Evolutionary conservation across 208 protist species (phyloP).

Genomic region (Acanthamoeba sp.): DNA sequence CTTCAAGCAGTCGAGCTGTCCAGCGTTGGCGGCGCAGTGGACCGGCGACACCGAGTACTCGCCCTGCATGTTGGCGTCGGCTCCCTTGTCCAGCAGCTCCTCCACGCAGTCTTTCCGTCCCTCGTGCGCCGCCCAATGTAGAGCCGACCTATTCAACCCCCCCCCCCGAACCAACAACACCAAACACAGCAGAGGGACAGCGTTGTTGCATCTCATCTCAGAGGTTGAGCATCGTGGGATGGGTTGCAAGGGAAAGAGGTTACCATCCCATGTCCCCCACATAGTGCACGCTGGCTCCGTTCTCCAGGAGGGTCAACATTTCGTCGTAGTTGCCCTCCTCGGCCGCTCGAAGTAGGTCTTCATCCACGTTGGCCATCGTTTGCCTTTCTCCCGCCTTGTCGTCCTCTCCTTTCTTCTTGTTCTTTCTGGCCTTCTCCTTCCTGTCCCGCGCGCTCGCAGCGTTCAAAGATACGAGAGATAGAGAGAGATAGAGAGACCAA

Average conservation of each 20-base stretch:
- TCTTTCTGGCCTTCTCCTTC: not conserved
- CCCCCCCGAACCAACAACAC: not conserved
- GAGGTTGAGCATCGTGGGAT: too few relatives aligned
- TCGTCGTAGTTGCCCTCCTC: slow-evolving; percentile 17
- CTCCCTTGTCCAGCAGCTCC: slow-evolving; percentile 29
- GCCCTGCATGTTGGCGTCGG: slow-evolving; percentile 35
- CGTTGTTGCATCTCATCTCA: too few relatives aligned
- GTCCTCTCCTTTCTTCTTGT: not conserved
- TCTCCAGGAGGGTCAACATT: slow-evolving; percentile 1
- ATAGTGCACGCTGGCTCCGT: slow-evolving; percentile 4
- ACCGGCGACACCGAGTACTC: not conserved
- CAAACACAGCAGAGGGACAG: too few relatives aligned
- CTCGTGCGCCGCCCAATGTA: slow-evolving; percentile 19
- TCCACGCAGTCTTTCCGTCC: slow-evolving; percentile 2
- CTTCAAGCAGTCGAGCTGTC: slow-evolving; percentile 10
- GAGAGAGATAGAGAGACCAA: too few relatives aligned
- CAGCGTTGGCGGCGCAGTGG: slow-evolving; percentile 12
- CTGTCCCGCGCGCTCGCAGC: not conserved
- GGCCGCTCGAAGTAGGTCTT: not conserved
- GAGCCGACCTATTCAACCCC: not conserved
- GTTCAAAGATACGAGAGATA: too few relatives aligned
- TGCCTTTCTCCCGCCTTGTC: too few relatives aligned
- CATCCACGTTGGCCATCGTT: slow-evolving; percentile 6
- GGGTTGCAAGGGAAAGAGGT: too few relatives aligned
- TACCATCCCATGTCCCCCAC: slow-evolving; percentile 30